Evolutionary conservation across 805 yeast species (phyloP).

Genomic region (Komagataella pseudopastoris): DNA sequence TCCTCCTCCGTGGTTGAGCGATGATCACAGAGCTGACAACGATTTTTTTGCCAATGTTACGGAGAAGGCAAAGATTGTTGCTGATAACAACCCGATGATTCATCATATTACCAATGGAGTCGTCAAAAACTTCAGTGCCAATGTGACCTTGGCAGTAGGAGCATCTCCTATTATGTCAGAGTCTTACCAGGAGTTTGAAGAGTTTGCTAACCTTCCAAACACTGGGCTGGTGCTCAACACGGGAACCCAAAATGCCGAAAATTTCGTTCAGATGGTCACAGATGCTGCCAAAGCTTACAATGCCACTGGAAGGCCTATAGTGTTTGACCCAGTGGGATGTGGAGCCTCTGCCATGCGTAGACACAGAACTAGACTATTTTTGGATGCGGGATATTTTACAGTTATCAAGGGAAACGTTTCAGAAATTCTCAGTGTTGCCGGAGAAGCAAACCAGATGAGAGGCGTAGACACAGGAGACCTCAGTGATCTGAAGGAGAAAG

Average conservation of each 20-base stretch:
- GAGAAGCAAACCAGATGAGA: constrained; percentile 34
- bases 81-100: constrained; percentile 43
- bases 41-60: neutral
- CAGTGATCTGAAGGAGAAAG: constrained; percentile 9
- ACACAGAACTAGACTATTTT: constrained; percentile 28
- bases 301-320: constrained; percentile 39
- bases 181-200: constrained; percentile 48
- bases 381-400: constrained; percentile 43
- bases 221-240: constrained; percentile 55
- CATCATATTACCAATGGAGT: constrained; percentile 85
- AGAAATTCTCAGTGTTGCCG: constrained; percentile 58
- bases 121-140: constrained; percentile 82
- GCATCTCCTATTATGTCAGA: constrained; percentile 89
- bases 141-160: constrained; percentile 71
- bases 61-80: neutral
- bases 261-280: constrained; percentile 25
- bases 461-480: constrained; percentile 50
- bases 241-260: constrained; percentile 47
- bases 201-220: constrained; percentile 42
- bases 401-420: constrained; percentile 80
- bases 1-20: constrained; percentile 14
- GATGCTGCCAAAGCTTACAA: constrained; percentile 50
- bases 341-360: constrained; percentile 63
- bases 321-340: constrained; percentile 88
- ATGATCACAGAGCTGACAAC: neutral